Conservation (phyloP, 495 filamentous ascomycete species). For the Geopyxis carbonaria region DNA sequence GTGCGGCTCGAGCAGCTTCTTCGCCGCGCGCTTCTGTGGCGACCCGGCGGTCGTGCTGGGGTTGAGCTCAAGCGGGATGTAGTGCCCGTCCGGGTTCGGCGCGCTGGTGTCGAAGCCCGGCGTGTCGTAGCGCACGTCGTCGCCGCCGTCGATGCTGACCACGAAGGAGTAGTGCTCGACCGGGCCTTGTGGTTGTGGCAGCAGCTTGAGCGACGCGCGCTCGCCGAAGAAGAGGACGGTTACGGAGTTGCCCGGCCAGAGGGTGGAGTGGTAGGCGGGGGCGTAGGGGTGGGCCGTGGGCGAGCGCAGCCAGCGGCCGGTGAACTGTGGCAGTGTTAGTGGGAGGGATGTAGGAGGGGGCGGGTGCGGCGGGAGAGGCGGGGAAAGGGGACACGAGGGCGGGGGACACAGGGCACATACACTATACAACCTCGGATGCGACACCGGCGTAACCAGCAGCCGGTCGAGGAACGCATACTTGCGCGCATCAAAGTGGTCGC, state of each 20-base stretch:
- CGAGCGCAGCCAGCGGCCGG: conserved; percentile 20
- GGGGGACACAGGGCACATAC: conserved; percentile 5
- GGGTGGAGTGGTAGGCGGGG: conserved; percentile 14
- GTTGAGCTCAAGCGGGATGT: conserved; percentile 3
- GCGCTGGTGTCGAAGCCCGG: conserved; percentile 12
- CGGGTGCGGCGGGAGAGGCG: no score
- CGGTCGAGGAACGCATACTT: conserved; percentile 13
- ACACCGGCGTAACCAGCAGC: conserved; percentile 13
- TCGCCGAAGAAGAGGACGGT: conserved; percentile 16
- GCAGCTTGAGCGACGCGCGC: conserved; percentile 8
- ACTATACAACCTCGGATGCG: conserved; percentile 18
- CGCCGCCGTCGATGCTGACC: conserved; percentile 13
- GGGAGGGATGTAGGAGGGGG: background rate
- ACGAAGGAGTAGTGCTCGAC: conserved; percentile 18
- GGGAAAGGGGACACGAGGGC: no score
- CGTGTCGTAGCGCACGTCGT: conserved; percentile 13
- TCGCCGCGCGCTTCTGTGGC: background rate
- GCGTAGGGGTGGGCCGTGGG: conserved; percentile 11
- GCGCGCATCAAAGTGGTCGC: conserved; percentile 11
- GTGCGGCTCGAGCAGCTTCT: conserved; percentile 8
- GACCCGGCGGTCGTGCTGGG: background rate
- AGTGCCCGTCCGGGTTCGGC: conserved; percentile 1
- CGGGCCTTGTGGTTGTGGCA: conserved; percentile 12
- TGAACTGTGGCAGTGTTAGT: conserved; percentile 11
- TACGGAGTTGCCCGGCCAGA: conserved; percentile 19